These are phyloP conservation scores for Parietaria judaica DNA, from an alignment of 306 rosid species.

Conservation along the genomic window DNA sequence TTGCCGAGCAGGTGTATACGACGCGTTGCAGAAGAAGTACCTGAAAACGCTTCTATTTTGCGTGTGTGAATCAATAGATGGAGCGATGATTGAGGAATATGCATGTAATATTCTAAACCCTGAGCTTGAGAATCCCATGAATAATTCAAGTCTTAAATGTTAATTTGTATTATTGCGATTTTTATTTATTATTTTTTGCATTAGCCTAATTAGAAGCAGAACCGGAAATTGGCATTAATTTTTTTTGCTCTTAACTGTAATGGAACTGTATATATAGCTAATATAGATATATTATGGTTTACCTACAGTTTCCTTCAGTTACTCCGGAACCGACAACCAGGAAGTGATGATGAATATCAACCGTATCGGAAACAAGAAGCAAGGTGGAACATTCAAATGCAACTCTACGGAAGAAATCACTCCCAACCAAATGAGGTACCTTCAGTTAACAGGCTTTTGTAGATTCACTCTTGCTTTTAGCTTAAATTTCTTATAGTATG, in stretches of 20 bases:
- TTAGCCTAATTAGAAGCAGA: neutral
- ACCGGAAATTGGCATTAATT: neutral
- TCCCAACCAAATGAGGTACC: conserved; percentile 85
- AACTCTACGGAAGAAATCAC: conserved; percentile 71
- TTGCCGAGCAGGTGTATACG: conserved; percentile 64
- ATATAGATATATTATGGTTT: neutral
- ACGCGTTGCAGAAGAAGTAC: conserved; percentile 80
- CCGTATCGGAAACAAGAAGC: conserved; percentile 75
- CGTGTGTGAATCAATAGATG: conserved; percentile 73
- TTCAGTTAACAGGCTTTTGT: conserved; percentile 12
- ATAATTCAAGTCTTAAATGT: too few relatives aligned
- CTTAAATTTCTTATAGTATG: conserved; percentile 1
- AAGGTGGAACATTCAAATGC: conserved; percentile 67
- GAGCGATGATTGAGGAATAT: conserved; percentile 97
- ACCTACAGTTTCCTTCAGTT: conserved; percentile 76
- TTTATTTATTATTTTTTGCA: too few relatives aligned
- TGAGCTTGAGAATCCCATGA: too few relatives aligned
- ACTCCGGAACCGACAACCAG: conserved; percentile 62
- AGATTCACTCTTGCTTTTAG: neutral
- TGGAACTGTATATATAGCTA: too few relatives aligned
- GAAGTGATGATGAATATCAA: conserved; percentile 81
- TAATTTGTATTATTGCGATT: too few relatives aligned
- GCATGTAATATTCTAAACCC: conserved; percentile 48
- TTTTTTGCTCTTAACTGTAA: too few relatives aligned
- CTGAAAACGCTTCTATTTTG: conserved; percentile 79